A percentile compares a stretch with the other conserved stretches of the same genome.
Evolutionary conservation across 495 filamentous ascomycete species (phyloP).

Genomic region (Penicillium parvum): DNA sequence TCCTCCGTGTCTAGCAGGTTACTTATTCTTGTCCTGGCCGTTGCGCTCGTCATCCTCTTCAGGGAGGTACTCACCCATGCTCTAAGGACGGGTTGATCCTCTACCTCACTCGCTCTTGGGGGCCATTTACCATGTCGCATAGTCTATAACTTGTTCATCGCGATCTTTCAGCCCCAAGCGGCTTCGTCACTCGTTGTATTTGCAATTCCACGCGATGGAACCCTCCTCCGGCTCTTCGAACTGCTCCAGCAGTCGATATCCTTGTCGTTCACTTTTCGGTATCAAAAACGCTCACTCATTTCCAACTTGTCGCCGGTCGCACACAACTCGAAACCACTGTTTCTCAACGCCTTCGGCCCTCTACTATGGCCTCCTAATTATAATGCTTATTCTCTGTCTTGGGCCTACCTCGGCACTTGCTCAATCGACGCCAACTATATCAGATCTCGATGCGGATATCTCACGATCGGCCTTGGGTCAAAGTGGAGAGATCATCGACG

Average conservation of each 20-base stretch:
- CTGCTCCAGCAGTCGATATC: conserved; percentile 1
- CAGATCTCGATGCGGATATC: conserved; percentile 3
- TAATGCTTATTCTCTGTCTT: conserved; percentile 23
- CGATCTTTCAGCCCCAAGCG: conserved; percentile 8
- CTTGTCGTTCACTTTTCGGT: conserved; percentile 6
- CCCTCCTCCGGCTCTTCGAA: background rate
- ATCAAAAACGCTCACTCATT: conserved; percentile 5
- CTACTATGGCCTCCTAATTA: conserved; percentile 19
- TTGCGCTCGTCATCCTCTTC: no score
- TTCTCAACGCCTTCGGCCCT: background rate
- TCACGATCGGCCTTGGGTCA: conserved; percentile 13
- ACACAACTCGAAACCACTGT: conserved; percentile 3
- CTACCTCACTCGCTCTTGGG: no score
- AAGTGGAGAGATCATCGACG: conserved; percentile 18
- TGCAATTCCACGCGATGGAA: conserved; percentile 9
- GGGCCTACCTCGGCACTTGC: conserved; percentile 11
- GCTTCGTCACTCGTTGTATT: conserved; percentile 22
- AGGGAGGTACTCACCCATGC: no score
- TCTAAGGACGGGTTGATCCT: no score
- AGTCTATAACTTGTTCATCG: conserved; percentile 1
- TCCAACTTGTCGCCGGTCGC: conserved; percentile 10
- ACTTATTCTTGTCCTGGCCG: no score
- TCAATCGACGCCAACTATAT: conserved; percentile 2
- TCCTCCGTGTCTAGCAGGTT: no score
- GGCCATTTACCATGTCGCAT: conserved; percentile 8